Evolutionary conservation across 768 basidiomycete genomes (phyloP).

Genomic region (Leccinum subgranulosum): DNA sequence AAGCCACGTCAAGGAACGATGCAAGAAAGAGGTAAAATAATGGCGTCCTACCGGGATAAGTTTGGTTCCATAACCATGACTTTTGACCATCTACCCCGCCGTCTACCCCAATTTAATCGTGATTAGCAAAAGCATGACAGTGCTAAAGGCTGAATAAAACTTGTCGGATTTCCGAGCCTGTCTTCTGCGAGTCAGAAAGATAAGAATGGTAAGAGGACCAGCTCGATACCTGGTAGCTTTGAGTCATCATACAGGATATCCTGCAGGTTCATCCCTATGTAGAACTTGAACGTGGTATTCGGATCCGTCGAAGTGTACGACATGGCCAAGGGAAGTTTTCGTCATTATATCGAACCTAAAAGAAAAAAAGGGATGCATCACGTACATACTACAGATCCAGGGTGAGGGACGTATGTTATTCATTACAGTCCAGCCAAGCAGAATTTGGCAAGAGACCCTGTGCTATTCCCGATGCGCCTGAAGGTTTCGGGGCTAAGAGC

Average conservation of each 20-base stretch:
- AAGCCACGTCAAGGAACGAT: neutral
- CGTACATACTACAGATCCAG: neutral
- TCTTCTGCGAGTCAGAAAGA: neutral
- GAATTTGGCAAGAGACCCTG: neutral
- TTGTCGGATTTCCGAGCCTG: neutral
- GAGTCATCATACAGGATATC: conserved; percentile 17
- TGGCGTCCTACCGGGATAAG: conserved; percentile 30
- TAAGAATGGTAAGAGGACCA: conserved; percentile 12
- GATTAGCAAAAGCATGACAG: neutral
- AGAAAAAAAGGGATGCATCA: no score
- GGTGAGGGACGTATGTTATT: neutral
- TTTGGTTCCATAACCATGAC: conserved; percentile 32
- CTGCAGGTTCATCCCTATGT: conserved; percentile 13
- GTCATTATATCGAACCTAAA: neutral
- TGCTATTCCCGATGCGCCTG: neutral
- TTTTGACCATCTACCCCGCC: conserved; percentile 2
- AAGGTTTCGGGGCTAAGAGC: no score
- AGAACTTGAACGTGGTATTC: conserved; percentile 8
- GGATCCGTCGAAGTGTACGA: neutral
- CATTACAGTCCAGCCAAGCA: neutral
- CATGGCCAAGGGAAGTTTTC: neutral
- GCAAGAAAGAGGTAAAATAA: neutral
- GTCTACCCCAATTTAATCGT: neutral
- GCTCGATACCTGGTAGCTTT: neutral
- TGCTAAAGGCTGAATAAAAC: conserved; percentile 11